phyloP scores from a whole-genome alignment of 495 filamentous ascomycete genomes.

The Neurospora sp. region DNA sequence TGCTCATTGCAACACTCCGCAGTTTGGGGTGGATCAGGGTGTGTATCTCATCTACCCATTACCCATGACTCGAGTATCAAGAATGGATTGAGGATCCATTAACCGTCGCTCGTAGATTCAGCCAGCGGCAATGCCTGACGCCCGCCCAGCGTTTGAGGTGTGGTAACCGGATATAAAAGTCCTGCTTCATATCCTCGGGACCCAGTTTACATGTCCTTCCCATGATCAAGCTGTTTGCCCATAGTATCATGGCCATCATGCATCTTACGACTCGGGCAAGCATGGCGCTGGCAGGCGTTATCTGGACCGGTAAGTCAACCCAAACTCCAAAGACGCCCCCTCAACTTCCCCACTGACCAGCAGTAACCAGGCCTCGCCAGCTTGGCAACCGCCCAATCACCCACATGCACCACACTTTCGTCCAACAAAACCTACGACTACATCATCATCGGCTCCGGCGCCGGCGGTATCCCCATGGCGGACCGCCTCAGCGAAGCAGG shows the following conservation, averaged over 20 bases:
- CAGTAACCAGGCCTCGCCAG: not conserved
- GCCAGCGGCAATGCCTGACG: not conserved
- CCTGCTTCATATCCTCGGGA: not conserved
- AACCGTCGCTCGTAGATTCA: not conserved
- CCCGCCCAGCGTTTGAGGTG: not conserved
- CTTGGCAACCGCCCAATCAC: not conserved
- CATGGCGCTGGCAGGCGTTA: not conserved
- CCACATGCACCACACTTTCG: conserved; percentile 29
- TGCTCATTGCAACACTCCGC: not conserved
- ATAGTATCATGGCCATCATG: not conserved
- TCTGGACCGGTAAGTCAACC: not conserved
- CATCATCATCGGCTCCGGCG: conserved; percentile 52
- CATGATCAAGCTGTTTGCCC: not conserved
- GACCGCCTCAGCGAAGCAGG: conserved; percentile 52
- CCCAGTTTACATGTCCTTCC: too few relatives aligned
- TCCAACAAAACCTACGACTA: conserved; percentile 48
- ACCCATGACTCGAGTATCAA: not conserved
- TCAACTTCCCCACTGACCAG: not conserved
- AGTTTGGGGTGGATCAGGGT: not conserved
- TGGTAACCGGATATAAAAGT: not conserved
- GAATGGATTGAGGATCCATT: not conserved
- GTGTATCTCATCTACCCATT: not conserved
- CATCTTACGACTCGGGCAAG: not conserved
- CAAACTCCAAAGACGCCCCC: not conserved
- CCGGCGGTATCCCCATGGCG: conserved; percentile 52